phyloP scores from a whole-genome alignment of 2,329 filamentous ascomycete species.

The Xylariaceae sp. region DNA sequence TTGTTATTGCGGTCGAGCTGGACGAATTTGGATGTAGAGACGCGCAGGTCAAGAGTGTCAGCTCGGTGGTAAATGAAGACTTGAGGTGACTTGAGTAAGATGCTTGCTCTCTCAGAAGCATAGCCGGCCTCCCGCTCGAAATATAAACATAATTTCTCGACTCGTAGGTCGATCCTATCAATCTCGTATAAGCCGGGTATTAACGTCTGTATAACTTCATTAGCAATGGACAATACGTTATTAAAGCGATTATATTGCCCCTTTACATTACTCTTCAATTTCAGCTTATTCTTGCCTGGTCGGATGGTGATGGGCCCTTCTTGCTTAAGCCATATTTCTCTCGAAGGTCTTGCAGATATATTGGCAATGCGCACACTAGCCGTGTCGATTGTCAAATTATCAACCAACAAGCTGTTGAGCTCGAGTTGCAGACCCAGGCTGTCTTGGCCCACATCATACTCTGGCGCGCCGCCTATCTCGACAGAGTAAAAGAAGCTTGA shows the following conservation, averaged over 20 bases:
- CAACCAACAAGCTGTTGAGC: conserved; percentile 67
- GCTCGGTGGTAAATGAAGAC: conserved; percentile 70
- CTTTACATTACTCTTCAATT: conserved; percentile 44
- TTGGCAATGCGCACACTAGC: conserved; percentile 61
- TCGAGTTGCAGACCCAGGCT: conserved; percentile 67
- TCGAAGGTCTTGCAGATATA: conserved; percentile 50
- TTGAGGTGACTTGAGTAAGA: conserved; percentile 55
- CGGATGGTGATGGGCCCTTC: conserved; percentile 44
- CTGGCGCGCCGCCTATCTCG: conserved; percentile 62
- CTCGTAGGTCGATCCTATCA: conserved; percentile 63
- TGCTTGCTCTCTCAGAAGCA: conserved; percentile 42
- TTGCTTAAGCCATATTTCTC: conserved; percentile 64
- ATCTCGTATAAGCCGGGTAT: conserved; percentile 72
- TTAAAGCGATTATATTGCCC: not conserved
- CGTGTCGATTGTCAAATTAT: conserved; percentile 62
- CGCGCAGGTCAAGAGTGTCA: conserved; percentile 62
- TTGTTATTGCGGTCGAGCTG: conserved; percentile 76
- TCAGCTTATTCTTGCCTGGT: conserved; percentile 49
- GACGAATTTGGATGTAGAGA: conserved; percentile 65
- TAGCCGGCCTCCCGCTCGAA: conserved; percentile 58
- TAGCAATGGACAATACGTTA: conserved; percentile 26
- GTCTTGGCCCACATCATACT: conserved; percentile 67
- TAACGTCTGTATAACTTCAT: conserved; percentile 49
- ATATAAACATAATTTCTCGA: conserved; percentile 60
- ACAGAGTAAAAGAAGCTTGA: conserved; percentile 69